Evolutionary conservation across 768 basidiomycete genomes (phyloP).

Genomic region (Pluteus cervinus): DNA sequence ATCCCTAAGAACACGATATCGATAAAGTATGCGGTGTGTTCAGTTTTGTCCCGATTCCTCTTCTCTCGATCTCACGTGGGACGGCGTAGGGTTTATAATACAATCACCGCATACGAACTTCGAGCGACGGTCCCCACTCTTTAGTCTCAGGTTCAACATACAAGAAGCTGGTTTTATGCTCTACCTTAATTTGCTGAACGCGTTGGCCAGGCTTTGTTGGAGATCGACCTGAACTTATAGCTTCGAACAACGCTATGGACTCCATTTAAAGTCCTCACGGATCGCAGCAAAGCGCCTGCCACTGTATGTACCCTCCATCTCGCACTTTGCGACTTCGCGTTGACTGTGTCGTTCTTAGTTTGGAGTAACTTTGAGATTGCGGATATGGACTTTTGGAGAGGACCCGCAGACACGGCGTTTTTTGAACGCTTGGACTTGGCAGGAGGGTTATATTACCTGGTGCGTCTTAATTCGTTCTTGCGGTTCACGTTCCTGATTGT

Average conservation of each 20-base stretch:
- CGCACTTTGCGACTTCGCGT: background rate
- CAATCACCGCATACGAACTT: conserved; percentile 71
- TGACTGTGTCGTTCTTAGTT: conserved; percentile 19
- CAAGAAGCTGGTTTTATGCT: conserved; percentile 7
- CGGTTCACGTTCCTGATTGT: conserved; percentile 29
- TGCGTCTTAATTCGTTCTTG: conserved; percentile 27
- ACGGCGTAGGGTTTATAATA: conserved; percentile 53
- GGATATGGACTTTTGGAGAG: conserved; percentile 61
- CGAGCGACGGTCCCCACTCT: conserved; percentile 73
- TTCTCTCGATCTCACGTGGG: conserved; percentile 6
- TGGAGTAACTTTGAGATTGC: conserved; percentile 76
- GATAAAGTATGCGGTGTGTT: conserved; percentile 59
- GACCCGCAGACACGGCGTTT: conserved; percentile 55
- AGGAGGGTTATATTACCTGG: conserved; percentile 71
- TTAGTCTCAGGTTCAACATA: conserved; percentile 67
- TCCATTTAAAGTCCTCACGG: conserved; percentile 70
- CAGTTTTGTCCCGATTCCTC: background rate
- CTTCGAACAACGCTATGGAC: conserved; percentile 52
- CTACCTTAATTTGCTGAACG: background rate
- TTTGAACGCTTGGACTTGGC: conserved; percentile 57
- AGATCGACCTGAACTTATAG: conserved; percentile 48
- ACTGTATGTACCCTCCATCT: conserved; percentile 44
- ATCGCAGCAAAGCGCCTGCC: conserved; percentile 69
- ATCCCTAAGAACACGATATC: conserved; percentile 66
- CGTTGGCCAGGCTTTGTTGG: conserved; percentile 49